Conservation (phyloP, 177 flowering plant genomes). For the Vitis hybrid region DNA sequence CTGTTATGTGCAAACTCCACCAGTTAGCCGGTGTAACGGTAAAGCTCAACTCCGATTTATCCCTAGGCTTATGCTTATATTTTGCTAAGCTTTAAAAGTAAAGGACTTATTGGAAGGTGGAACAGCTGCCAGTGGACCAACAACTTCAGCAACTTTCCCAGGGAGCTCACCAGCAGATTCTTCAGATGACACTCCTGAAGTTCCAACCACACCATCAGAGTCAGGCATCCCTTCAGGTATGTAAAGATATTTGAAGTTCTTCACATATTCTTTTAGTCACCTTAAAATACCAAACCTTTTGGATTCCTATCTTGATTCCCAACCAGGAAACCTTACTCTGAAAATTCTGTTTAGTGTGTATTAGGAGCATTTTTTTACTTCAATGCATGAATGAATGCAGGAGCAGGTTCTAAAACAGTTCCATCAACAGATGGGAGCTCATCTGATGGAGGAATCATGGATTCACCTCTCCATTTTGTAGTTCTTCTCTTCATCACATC, state of each 20-base stretch:
- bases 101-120: constrained; percentile 1
- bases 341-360: neutral
- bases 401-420: constrained; percentile 36
- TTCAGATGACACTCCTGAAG: constrained; percentile 14
- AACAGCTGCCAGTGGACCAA: constrained; percentile 28
- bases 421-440: constrained; percentile 25
- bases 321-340: neutral
- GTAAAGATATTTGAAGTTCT: neutral
- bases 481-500: constrained; percentile 21
- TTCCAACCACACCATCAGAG: constrained; percentile 5
- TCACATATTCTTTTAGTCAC: neutral
- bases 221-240: constrained; percentile 23
- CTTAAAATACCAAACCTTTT: neutral
- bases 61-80: neutral
- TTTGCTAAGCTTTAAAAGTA: too few relatives aligned
- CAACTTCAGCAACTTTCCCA: constrained; percentile 22
- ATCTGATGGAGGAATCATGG: constrained; percentile 25
- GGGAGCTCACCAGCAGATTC: constrained; percentile 19
- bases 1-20: constrained; percentile 56
- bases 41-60: neutral
- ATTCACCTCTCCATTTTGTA: constrained; percentile 16
- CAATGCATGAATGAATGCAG: constrained; percentile 15
- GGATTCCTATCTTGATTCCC: neutral
- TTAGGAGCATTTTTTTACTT: neutral
- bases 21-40: constrained; percentile 44